phyloP scores from a whole-genome alignment of 495 filamentous ascomycete species.

The Lasiosphaeriaceae sp. region DNA sequence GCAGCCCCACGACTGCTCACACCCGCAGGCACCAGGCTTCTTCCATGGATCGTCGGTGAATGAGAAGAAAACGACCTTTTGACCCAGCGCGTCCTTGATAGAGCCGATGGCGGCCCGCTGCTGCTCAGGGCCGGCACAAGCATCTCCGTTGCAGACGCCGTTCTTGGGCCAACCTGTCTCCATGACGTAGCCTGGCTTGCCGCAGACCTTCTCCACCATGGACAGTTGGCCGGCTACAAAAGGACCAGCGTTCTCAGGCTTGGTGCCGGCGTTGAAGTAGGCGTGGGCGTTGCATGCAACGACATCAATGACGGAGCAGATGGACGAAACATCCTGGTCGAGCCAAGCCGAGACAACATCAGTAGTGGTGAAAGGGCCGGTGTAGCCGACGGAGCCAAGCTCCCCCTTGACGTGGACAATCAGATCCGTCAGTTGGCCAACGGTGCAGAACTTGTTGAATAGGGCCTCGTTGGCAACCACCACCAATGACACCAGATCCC shows the following conservation, averaged over 20 bases:
- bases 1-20: constrained; percentile 80
- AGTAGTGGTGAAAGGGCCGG: constrained; percentile 73
- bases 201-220: constrained; percentile 63
- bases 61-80: constrained; percentile 71
- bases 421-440: constrained; percentile 61
- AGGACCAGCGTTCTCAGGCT: constrained; percentile 60
- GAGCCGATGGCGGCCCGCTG: constrained; percentile 68
- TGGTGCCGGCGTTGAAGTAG: constrained; percentile 77
- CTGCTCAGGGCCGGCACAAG: constrained; percentile 60
- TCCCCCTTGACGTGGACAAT: constrained; percentile 53
- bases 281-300: constrained; percentile 83
- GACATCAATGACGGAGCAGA: constrained; percentile 75
- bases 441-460: constrained; percentile 61
- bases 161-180: constrained; percentile 87
- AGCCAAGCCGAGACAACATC: constrained; percentile 70
- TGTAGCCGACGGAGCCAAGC: constrained; percentile 70
- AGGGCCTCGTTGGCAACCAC: constrained; percentile 89
- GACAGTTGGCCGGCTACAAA: constrained; percentile 68
- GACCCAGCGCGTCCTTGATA: constrained; percentile 53
- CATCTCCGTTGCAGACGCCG: constrained; percentile 66
- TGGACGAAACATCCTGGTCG: constrained; percentile 51
- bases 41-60: constrained; percentile 84
- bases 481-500: constrained; percentile 71
- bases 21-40: constrained; percentile 58
- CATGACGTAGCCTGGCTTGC: constrained; percentile 66